Conservation (phyloP, 129 eudicot species). For the Tagetes erecta region DNA sequence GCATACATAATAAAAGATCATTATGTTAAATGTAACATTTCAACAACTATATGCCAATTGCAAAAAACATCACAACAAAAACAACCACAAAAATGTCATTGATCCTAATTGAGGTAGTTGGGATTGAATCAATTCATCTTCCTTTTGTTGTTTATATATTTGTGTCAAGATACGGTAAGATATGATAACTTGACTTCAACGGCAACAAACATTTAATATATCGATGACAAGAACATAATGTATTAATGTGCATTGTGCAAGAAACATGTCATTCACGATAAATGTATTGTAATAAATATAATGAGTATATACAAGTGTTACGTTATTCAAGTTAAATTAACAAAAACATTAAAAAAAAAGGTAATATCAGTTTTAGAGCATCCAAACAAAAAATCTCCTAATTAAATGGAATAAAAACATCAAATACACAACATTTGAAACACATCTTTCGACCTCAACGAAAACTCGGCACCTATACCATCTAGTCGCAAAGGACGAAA, state of each 20-base stretch:
- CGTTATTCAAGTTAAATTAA: background rate
- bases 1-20: background rate
- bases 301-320: background rate
- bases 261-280: background rate
- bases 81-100: background rate
- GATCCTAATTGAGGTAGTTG: slow-evolving; percentile 21
- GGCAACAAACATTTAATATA: background rate
- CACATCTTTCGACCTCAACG: too few relatives aligned
- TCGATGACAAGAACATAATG: background rate
- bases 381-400: too few relatives aligned
- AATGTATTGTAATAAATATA: background rate
- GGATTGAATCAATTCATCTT: background rate
- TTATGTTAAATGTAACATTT: slow-evolving; percentile 16
- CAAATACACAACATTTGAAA: too few relatives aligned
- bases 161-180: background rate
- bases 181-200: slow-evolving; percentile 5
- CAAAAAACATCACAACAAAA: background rate
- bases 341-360: too few relatives aligned
- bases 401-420: too few relatives aligned
- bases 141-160: slow-evolving; percentile 13
- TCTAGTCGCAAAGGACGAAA: too few relatives aligned
- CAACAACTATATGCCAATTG: background rate
- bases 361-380: too few relatives aligned
- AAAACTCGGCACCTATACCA: too few relatives aligned
- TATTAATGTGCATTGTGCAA: background rate